Evolutionary conservation across 2,329 filamentous ascomycete genomes (phyloP), one percentile per base, ranked within the genome.

Genomic region (Domatiomyces catenatus): DNA sequence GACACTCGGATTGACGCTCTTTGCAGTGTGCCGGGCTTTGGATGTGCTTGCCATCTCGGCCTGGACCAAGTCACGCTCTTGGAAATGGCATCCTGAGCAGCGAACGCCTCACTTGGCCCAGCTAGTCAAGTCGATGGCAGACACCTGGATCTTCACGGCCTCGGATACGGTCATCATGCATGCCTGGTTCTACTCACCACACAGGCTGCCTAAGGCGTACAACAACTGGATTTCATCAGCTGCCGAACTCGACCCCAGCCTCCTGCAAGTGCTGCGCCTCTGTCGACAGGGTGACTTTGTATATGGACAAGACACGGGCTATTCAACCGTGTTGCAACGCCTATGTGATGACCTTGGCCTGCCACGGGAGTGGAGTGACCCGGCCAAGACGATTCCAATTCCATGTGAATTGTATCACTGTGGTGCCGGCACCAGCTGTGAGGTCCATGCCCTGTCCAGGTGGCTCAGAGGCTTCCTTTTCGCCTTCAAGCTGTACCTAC

Each of bases 331-430:
- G 8, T 74, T 93, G 0, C 72, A 79, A 56, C 70, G 73, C 54
- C 85, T 93, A 80, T 88, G 83, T 62, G 69, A 67, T 54, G 83
- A 92, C 57, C 83, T 83, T 65, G 69, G 69, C 26, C 78, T 80
- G 70, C 86, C 86, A 0, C 61, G 71, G n/a, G 68, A 69, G 51
- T 88, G 81, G 76, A 86, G 84, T 18, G 81, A 93, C 64, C 86
- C 86, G 0, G 72, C 74, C 17, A 71, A 73, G 50, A 76, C 80
- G 0, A 67, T 82, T 8, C 87, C 86, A 0, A 83, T 90, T 52
- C 86, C 86, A 1, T 94, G 87, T 66, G 81, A 87, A 63, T 72
- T 93, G 56, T 85, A 92, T 2, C 87, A 94, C 67, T 86, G 87
- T 79, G 83, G 83, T 50, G 75, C 73, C 54, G 83, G 85, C 2